Conservation (phyloP, 768 basidiomycete genomes). For the Hypholoma fasciculare region DNA sequence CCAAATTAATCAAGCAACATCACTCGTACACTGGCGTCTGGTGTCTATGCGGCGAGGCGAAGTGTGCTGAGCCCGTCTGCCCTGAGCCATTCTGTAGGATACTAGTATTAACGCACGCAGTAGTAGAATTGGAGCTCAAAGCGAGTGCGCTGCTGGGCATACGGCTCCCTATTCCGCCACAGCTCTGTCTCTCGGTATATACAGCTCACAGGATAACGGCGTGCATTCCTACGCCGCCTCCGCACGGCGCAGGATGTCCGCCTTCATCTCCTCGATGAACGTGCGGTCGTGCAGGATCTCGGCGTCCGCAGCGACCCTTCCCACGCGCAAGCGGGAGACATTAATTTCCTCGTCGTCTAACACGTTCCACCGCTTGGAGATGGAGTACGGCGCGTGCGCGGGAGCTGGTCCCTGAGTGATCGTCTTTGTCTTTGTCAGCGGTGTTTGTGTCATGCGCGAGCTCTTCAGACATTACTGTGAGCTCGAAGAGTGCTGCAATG, state of each 20-base stretch:
- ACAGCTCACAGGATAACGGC: no score
- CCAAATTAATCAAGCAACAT: no score
- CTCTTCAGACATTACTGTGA: conserved; percentile 50
- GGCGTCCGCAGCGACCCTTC: conserved; percentile 57
- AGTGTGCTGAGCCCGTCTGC: no score
- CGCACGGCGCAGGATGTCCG: conserved; percentile 75
- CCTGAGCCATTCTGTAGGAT: no score
- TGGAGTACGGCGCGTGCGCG: conserved; percentile 11
- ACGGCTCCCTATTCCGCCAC: no score
- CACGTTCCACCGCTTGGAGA: conserved; percentile 62
- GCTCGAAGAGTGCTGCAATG: conserved; percentile 74
- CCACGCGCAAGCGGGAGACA: conserved; percentile 52
- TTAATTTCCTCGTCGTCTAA: conserved; percentile 79
- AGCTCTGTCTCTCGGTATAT: no score
- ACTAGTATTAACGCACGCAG: no score
- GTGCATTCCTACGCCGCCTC: conserved; percentile 67
- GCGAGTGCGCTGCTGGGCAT: no score
- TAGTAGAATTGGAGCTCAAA: no score
- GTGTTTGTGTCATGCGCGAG: conserved; percentile 9
- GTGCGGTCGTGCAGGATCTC: conserved; percentile 56
- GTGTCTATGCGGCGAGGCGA: no score
- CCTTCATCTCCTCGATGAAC: conserved; percentile 76
- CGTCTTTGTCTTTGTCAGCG: background rate
- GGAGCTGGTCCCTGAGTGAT: background rate
- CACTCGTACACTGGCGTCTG: no score